These are phyloP conservation scores for Aspergillus cejpii DNA, from an alignment of 2,329 filamentous ascomycete species.

Conservation along the genomic window DNA sequence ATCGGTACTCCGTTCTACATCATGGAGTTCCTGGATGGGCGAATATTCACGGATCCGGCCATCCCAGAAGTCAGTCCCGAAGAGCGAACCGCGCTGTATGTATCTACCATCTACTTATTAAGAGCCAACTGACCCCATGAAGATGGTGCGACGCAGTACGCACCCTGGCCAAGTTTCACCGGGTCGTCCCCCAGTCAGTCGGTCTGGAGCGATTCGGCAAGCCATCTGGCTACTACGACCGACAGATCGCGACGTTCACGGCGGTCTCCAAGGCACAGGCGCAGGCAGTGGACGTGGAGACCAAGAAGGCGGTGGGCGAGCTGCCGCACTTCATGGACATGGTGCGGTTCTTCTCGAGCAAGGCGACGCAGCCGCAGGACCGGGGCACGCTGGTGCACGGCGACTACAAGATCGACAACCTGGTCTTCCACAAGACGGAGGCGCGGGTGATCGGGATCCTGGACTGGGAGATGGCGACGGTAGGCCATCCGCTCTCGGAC, in stretches of 20 bases:
- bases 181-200: slow-evolving; percentile 59
- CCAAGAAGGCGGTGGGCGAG: slow-evolving; percentile 65
- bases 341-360: slow-evolving; percentile 68
- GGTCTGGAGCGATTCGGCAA: slow-evolving; percentile 69
- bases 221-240: slow-evolving; percentile 68
- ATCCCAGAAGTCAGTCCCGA: slow-evolving; percentile 64
- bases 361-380: slow-evolving; percentile 65
- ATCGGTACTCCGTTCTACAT: slow-evolving; percentile 93
- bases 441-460: slow-evolving; percentile 84
- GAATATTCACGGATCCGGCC: slow-evolving; percentile 83
- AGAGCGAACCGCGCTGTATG: slow-evolving; percentile 65
- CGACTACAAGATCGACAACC: slow-evolving; percentile 92
- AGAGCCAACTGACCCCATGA: background rate
- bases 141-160: slow-evolving; percentile 77
- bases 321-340: slow-evolving; percentile 79
- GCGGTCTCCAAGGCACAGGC: slow-evolving; percentile 75
- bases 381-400: slow-evolving; percentile 78
- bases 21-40: slow-evolving; percentile 90
- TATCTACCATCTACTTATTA: slow-evolving; percentile 5
- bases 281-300: slow-evolving; percentile 67
- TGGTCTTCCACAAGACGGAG: slow-evolving; percentile 84
- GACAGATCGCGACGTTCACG: slow-evolving; percentile 77
- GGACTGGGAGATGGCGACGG: slow-evolving; percentile 98
- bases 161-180: slow-evolving; percentile 79
- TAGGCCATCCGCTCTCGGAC: slow-evolving; percentile 92